phyloP scores from a whole-genome alignment of 495 filamentous ascomycete genomes.

The Neurospora sp. region DNA sequence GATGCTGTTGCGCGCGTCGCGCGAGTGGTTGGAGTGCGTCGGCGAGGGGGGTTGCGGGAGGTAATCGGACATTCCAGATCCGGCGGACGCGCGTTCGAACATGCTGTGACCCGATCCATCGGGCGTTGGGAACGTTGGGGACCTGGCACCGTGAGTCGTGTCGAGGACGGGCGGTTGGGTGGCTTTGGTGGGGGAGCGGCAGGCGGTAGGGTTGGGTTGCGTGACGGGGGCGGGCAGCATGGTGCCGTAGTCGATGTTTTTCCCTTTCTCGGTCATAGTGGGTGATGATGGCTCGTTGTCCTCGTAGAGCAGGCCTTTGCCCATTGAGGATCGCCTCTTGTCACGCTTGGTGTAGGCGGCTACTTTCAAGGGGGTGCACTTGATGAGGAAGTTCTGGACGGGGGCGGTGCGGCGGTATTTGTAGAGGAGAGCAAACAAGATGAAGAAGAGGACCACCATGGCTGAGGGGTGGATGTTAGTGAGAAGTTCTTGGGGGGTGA shows the following conservation, averaged over 20 bases:
- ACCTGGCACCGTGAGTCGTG: neutral
- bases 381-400: conserved; percentile 16
- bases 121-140: neutral
- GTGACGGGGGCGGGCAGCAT: conserved; percentile 3
- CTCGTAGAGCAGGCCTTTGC: conserved; percentile 16
- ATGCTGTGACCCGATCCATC: neutral
- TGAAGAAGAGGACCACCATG: conserved; percentile 13
- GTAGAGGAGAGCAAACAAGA: conserved; percentile 18
- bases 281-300: conserved; percentile 6
- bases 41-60: conserved; percentile 12
- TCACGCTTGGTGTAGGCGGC: conserved; percentile 14
- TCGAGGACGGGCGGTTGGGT: conserved; percentile 1
- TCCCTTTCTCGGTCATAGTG: conserved; percentile 9
- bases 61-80: conserved; percentile 1
- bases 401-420: conserved; percentile 15
- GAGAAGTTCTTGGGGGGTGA: neutral
- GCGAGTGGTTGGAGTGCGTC: conserved; percentile 1
- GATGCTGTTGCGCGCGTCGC: conserved; percentile 6
- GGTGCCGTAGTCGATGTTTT: conserved; percentile 12
- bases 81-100: conserved; percentile 8
- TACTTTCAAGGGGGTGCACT: conserved; percentile 17
- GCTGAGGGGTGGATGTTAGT: conserved; percentile 6
- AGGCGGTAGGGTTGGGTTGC: neutral
- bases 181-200: neutral
- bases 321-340: conserved; percentile 20